Evolutionary conservation across 2,329 filamentous ascomycete species (phyloP).

Genomic region (Pyricularia pennisetigena): DNA sequence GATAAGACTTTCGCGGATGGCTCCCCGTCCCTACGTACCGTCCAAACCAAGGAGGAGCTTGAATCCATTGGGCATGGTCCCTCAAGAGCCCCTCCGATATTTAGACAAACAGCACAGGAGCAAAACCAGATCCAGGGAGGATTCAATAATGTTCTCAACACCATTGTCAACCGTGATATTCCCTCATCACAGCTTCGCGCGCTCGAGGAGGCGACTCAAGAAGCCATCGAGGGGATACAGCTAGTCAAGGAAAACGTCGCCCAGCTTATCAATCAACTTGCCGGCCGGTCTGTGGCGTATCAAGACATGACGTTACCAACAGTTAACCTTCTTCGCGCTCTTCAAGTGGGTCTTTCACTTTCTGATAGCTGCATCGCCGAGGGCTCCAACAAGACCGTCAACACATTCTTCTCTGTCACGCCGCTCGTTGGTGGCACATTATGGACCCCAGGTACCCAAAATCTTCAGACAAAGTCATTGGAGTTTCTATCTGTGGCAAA

Average conservation of each 20-base stretch:
- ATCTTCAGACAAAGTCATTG: slow-evolving; percentile 16
- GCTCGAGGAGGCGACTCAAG: slow-evolving; percentile 1
- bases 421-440: slow-evolving; percentile 46
- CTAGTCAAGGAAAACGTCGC: slow-evolving; percentile 48
- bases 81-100: slow-evolving; percentile 47
- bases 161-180: slow-evolving; percentile 41
- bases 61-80: slow-evolving; percentile 44
- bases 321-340: slow-evolving; percentile 67
- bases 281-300: slow-evolving; percentile 63
- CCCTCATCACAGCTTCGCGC: slow-evolving; percentile 23
- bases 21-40: slow-evolving; percentile 54
- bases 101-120: slow-evolving; percentile 59
- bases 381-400: neutral
- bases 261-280: slow-evolving; percentile 61
- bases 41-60: slow-evolving; percentile 53
- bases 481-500: slow-evolving; percentile 42
- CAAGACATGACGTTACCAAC: slow-evolving; percentile 76
- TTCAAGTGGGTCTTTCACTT: slow-evolving; percentile 66
- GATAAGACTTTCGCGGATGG: slow-evolving; percentile 61
- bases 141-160: slow-evolving; percentile 65
- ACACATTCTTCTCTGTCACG: slow-evolving; percentile 33
- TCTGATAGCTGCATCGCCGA: slow-evolving; percentile 24
- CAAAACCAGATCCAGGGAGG: slow-evolving; percentile 69
- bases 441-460: slow-evolving; percentile 7
- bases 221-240: slow-evolving; percentile 32